These are phyloP conservation scores for Blastobotrys attinorum DNA, from an alignment of 805 yeast genomes.

Conservation along the genomic window DNA sequence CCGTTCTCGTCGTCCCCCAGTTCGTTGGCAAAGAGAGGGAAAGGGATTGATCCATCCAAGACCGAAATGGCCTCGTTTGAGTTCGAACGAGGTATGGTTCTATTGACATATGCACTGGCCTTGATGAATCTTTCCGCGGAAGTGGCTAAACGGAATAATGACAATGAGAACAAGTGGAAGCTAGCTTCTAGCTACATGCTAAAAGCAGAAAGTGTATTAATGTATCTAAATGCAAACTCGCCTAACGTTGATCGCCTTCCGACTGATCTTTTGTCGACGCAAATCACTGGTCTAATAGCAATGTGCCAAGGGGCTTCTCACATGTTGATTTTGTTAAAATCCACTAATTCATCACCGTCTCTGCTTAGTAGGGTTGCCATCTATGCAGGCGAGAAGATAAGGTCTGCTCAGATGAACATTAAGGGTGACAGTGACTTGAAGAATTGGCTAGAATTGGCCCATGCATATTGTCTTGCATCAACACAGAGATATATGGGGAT, in stretches of 20 bases:
- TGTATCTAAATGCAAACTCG: slow-evolving; percentile 17
- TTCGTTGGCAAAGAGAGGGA: neutral
- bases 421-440: slow-evolving; percentile 13
- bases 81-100: slow-evolving; percentile 20
- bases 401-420: slow-evolving; percentile 18
- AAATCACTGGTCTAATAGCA: slow-evolving; percentile 18
- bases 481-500: slow-evolving; percentile 23
- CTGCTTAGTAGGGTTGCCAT: slow-evolving; percentile 27
- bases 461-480: slow-evolving; percentile 20
- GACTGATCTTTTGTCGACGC: slow-evolving; percentile 18
- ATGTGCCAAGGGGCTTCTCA: slow-evolving; percentile 25
- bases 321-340: slow-evolving; percentile 21
- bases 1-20: slow-evolving; percentile 15
- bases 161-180: slow-evolving; percentile 15
- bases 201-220: slow-evolving; percentile 20
- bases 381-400: slow-evolving; percentile 25
- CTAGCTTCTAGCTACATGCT: slow-evolving; percentile 23
- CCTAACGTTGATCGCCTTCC: slow-evolving; percentile 9
- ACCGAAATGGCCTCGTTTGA: slow-evolving; percentile 12
- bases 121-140: slow-evolving; percentile 12
- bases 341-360: slow-evolving; percentile 19
- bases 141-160: slow-evolving; percentile 7
- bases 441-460: slow-evolving; percentile 23
- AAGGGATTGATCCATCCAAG: slow-evolving; percentile 8
- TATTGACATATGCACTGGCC: slow-evolving; percentile 18